phyloP scores from a whole-genome alignment of 345 rosid genomes.

The Combretum micranthum region DNA sequence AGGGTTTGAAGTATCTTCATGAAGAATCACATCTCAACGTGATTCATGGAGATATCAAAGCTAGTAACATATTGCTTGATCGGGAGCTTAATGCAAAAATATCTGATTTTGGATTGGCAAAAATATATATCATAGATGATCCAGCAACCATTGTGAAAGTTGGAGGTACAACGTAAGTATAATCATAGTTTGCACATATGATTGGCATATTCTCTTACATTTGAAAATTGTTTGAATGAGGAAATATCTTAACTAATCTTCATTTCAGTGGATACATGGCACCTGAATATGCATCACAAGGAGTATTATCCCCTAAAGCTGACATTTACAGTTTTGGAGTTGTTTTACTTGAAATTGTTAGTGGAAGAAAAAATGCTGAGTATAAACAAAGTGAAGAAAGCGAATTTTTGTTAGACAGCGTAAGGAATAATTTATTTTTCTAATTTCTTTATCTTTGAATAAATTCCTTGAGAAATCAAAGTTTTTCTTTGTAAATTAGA shows the following conservation, averaged over 20 bases:
- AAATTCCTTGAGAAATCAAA: too few relatives aligned
- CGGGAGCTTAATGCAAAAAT: conserved; percentile 33
- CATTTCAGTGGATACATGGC: conserved; percentile 27
- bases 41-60: conserved; percentile 37
- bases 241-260: not conserved
- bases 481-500: too few relatives aligned
- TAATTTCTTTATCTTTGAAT: too few relatives aligned
- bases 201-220: not conserved
- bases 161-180: conserved; percentile 32
- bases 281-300: conserved; percentile 35
- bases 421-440: too few relatives aligned
- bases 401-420: too few relatives aligned
- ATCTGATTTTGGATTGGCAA: conserved; percentile 38
- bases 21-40: conserved; percentile 38
- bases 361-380: conserved; percentile 19
- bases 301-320: conserved; percentile 31
- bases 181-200: conserved; percentile 34
- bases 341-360: conserved; percentile 29
- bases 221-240: not conserved
- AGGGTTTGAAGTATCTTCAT: conserved; percentile 23
- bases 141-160: conserved; percentile 16
- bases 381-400: too few relatives aligned
- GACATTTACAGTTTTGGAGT: conserved; percentile 40
- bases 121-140: conserved; percentile 4
- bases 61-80: conserved; percentile 31